Conservation (phyloP, 2,329 filamentous ascomycete species). For the Plenodomus tracheiphilus region DNA sequence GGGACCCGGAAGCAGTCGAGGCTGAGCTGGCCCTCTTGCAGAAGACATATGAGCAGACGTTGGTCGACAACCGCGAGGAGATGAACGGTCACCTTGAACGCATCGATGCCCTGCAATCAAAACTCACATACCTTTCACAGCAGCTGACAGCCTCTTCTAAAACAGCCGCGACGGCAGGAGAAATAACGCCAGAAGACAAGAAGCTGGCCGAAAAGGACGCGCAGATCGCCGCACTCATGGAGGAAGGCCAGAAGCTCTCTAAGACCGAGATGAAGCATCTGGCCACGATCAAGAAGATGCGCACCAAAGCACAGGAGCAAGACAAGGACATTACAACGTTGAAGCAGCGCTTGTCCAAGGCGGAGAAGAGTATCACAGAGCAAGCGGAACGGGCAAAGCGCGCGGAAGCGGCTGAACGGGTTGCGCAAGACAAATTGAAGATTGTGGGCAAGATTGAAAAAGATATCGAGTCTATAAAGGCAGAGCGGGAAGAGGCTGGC, state of each 20-base stretch:
- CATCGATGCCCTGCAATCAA: slow-evolving; percentile 89
- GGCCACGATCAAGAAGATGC: slow-evolving; percentile 78
- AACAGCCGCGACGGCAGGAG: slow-evolving; percentile 58
- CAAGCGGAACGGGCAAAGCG: slow-evolving; percentile 64
- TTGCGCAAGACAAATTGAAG: slow-evolving; percentile 59
- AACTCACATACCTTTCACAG: slow-evolving; percentile 83
- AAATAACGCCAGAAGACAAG: slow-evolving; percentile 59
- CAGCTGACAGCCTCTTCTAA: slow-evolving; percentile 77
- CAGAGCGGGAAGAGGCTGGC: slow-evolving; percentile 66
- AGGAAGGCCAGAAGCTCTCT: slow-evolving; percentile 88
- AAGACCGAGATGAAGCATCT: slow-evolving; percentile 85
- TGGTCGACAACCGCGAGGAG: slow-evolving; percentile 75
- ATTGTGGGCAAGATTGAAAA: slow-evolving; percentile 56
- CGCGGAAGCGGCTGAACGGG: slow-evolving; percentile 62
- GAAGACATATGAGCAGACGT: slow-evolving; percentile 54
- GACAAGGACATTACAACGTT: slow-evolving; percentile 55
- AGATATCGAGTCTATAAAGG: slow-evolving; percentile 64
- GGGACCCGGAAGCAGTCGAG: slow-evolving; percentile 43
- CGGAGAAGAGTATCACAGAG: slow-evolving; percentile 66
- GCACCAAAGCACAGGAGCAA: slow-evolving; percentile 55
- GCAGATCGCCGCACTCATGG: slow-evolving; percentile 84
- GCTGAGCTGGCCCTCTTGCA: slow-evolving; percentile 53
- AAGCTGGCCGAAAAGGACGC: slow-evolving; percentile 88
- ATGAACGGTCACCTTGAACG: slow-evolving; percentile 81
- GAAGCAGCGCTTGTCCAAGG: slow-evolving; percentile 65